These are phyloP conservation scores for Hermanozyma aechmeae DNA, from an alignment of 805 yeast genomes.

Conservation along the genomic window DNA sequence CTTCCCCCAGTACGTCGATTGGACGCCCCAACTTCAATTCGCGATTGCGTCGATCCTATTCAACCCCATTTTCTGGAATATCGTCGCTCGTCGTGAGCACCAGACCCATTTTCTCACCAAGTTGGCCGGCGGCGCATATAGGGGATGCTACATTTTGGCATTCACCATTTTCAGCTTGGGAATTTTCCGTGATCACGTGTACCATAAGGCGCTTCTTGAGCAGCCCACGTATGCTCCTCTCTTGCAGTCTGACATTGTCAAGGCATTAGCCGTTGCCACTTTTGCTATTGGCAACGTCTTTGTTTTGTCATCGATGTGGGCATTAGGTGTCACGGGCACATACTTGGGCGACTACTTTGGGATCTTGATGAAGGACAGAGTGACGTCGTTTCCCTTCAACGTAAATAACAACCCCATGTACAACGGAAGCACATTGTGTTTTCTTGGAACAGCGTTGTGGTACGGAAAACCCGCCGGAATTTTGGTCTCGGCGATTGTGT, in stretches of 20 bases:
- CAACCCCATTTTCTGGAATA: conserved; percentile 95
- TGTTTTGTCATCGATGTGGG: conserved; percentile 81
- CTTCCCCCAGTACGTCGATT: conserved; percentile 8
- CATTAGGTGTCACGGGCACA: conserved; percentile 91
- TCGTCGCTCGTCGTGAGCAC: conserved; percentile 82
- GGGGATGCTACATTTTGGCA: conserved; percentile 84
- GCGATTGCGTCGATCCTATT: conserved; percentile 67
- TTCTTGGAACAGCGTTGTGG: conserved; percentile 84
- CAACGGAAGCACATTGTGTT: conserved; percentile 82
- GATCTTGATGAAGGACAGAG: conserved; percentile 82
- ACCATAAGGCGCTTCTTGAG: conserved; percentile 57
- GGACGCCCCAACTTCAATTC: conserved; percentile 7
- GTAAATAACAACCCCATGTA: conserved; percentile 94
- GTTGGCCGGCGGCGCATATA: conserved; percentile 52
- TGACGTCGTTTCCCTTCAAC: conserved; percentile 89
- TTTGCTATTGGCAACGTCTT: conserved; percentile 71
- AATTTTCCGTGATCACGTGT: conserved; percentile 65
- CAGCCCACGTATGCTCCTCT: conserved; percentile 63
- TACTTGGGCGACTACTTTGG: conserved; percentile 97
- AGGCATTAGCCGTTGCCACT: conserved; percentile 42
- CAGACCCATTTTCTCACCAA: conserved; percentile 69
- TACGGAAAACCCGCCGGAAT: conserved; percentile 88
- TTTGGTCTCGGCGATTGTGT: conserved; percentile 61
- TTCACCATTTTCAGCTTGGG: conserved; percentile 79
- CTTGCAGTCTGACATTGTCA: conserved; percentile 25